A percentile compares a stretch with the other conserved stretches of the same genome.
phyloP scores from a whole-genome alignment of 164 flowering plant genomes.

The Aristolochia contorta region DNA sequence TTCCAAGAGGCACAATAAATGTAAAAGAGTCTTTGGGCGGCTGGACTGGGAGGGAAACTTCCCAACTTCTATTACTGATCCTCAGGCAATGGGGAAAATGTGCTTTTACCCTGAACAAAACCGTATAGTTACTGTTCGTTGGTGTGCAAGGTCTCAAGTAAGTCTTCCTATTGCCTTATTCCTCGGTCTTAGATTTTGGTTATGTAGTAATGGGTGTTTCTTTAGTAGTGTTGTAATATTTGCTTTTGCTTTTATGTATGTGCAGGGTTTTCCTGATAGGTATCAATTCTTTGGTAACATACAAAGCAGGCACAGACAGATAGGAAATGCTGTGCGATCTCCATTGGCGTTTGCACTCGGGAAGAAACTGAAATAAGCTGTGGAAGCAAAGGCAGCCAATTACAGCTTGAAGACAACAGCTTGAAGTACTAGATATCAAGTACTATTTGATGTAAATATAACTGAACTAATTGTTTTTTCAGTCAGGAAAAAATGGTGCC shows the following conservation, averaged over 20 bases:
- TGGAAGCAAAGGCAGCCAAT: slow-evolving; percentile 6
- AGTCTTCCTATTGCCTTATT: slow-evolving; percentile 13
- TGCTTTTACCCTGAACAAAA: slow-evolving; percentile 96
- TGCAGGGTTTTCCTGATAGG: slow-evolving; percentile 76
- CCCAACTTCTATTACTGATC: slow-evolving; percentile 88
- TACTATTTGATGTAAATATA: no score
- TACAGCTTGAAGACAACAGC: no score
- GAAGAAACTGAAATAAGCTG: slow-evolving; percentile 67
- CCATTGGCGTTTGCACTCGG: slow-evolving; percentile 78
- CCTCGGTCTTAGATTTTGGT: neutral
- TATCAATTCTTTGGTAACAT: slow-evolving; percentile 63
- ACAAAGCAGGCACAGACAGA: slow-evolving; percentile 70
- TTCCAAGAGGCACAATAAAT: slow-evolving; percentile 80
- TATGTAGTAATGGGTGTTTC: neutral
- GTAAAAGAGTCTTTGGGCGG: slow-evolving; percentile 94
- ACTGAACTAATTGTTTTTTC: no score
- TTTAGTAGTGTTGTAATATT: neutral
- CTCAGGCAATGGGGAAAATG: slow-evolving; percentile 98
- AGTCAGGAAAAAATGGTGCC: no score
- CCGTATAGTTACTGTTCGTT: slow-evolving; percentile 84
- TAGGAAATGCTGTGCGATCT: slow-evolving; percentile 91
- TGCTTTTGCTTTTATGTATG: neutral
- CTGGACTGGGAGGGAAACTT: slow-evolving; percentile 97
- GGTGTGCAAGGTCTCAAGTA: slow-evolving; percentile 93
- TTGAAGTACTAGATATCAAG: no score